Evolutionary conservation across 2,329 filamentous ascomycete genomes (phyloP), one percentile per base, ranked within the genome.

Genomic region (Stemphylium vesicarium): DNA sequence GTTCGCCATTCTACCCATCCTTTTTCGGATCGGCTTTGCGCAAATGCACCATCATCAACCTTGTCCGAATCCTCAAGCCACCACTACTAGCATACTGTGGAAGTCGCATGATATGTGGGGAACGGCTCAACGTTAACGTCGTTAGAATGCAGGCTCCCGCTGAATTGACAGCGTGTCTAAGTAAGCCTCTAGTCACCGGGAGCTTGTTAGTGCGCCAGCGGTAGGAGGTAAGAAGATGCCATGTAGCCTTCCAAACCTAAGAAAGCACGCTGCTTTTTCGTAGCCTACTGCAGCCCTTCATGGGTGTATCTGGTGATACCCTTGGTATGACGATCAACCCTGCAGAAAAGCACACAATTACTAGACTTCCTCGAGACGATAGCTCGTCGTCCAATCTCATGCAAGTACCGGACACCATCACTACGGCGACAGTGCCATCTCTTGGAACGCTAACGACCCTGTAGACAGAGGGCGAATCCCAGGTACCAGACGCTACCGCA

Each of bases 391-490:
- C 29, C 39, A 45, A 36, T 51, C 37, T 8, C 13, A 42, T 31
- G 11, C 35, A 33, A 32, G 40, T 20, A 39, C 20, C 22, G 13
- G 37, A 22, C 41, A 46, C 20, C 36, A 51, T n/a, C 41, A 37
- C 46, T 20, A 40, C 15, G 32, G n/a, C 36, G 22, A 15, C 31
- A 1, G 18, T 31, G 52, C 36, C 31, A 41, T 44, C 41, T 13
- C 22, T 37, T 45, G 42, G 41, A 31, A 46, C 36, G 39, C 41
- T 44, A 45, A 41, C 37, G 18, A 10, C 41, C 40, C 52, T 46
- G 52, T 42, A 51, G 47, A 40, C 29, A 20, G 43, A 43, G 35
- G 40, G 51, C 36, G 43, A 51, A 44, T 41, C n/a, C 36, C 24
- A 41, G 22, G 18, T 8, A 20, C 24, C 35, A 35, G 18, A 40